Evolutionary conservation across 805 yeast species (phyloP).

Genomic region (Danielia oregonensis): DNA sequence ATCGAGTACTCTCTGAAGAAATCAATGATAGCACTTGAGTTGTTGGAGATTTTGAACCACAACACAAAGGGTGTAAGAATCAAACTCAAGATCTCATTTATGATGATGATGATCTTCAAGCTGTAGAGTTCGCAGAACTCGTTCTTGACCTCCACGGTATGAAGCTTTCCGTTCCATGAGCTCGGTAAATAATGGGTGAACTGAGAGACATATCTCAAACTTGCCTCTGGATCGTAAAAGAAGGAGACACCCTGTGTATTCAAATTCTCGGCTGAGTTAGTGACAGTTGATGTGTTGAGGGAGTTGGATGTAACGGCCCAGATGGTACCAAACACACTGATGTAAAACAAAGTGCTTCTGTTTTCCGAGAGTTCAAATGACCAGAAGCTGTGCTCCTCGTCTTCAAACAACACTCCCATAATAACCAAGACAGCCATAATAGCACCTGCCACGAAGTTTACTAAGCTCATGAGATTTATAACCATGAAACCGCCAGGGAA

Average conservation of each 20-base stretch:
- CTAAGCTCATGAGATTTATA: conserved; percentile 33
- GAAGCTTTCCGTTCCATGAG: conserved; percentile 82
- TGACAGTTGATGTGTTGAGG: conserved; percentile 26
- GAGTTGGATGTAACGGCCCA: conserved; percentile 81
- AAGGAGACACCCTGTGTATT: conserved; percentile 25
- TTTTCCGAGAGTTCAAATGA: conserved; percentile 85
- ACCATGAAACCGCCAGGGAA: conserved; percentile 73
- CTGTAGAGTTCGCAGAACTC: conserved; percentile 81
- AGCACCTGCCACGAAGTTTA: conserved; percentile 76
- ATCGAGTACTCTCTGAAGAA: conserved; percentile 87
- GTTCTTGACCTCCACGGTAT: conserved; percentile 76
- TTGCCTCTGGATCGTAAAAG: conserved; percentile 91
- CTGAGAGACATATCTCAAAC: conserved; percentile 73
- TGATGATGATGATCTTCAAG: conserved; percentile 62
- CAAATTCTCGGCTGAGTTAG: conserved; percentile 22
- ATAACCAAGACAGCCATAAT: conserved; percentile 73
- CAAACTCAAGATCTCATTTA: conserved; percentile 78
- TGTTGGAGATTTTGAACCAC: conserved; percentile 75
- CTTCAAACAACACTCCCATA: conserved; percentile 72
- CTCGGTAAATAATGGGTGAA: conserved; percentile 89
- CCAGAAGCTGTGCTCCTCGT: conserved; percentile 73
- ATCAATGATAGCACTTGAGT: conserved; percentile 75
- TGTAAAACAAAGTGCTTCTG: conserved; percentile 78
- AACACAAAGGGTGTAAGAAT: conserved; percentile 85
- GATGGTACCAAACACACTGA: conserved; percentile 81